These are phyloP conservation scores for Wickerhamomyces ciferrii DNA, from an alignment of 805 yeast genomes.

Conservation along the genomic window DNA sequence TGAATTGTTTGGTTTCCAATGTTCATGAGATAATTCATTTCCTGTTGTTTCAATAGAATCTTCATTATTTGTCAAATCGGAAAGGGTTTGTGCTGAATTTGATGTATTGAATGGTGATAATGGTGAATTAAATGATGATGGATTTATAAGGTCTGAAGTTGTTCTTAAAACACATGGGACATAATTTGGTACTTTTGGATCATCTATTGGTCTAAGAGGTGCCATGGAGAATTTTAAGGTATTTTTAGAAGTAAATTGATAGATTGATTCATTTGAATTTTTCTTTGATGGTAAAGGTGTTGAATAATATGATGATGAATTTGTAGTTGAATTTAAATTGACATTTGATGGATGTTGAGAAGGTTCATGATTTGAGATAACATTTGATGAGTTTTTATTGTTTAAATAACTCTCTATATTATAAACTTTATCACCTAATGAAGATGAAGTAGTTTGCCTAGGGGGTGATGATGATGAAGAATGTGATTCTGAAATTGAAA, in stretches of 20 bases:
- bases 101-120: neutral
- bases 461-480: neutral
- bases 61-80: neutral
- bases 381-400: neutral
- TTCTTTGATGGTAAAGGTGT: conserved; percentile 16
- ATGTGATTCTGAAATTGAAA: neutral
- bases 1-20: conserved; percentile 62
- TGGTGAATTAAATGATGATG: neutral
- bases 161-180: conserved; percentile 71
- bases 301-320: neutral
- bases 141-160: conserved; percentile 18
- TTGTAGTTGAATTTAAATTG: neutral
- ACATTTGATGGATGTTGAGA: neutral
- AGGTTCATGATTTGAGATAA: conserved; percentile 4
- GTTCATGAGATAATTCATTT: conserved; percentile 31
- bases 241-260: conserved; percentile 8
- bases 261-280: conserved; percentile 17
- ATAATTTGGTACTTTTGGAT: conserved; percentile 69
- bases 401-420: conserved; percentile 7
- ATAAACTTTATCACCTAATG: conserved; percentile 3
- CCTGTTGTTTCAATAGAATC: neutral
- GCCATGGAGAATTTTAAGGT: conserved; percentile 13
- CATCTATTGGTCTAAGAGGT: conserved; percentile 56
- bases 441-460: conserved; percentile 1
- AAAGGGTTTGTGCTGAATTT: neutral